Conservation (phyloP, 768 basidiomycete genomes). For the Infundibulicybe gibba region DNA sequence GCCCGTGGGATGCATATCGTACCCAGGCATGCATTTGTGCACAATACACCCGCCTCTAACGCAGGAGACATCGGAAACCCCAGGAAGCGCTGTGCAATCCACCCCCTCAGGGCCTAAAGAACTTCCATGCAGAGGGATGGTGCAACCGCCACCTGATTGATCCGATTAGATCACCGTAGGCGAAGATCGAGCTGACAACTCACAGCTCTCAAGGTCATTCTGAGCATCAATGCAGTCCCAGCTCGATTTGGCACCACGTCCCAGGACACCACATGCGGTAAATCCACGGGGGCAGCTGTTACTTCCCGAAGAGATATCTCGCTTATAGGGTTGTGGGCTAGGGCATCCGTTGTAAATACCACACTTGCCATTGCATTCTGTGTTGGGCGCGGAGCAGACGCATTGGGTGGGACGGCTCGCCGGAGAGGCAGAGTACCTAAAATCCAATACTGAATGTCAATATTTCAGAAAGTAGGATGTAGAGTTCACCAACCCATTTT, state of each 20-base stretch:
- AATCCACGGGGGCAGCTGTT: slow-evolving; percentile 33
- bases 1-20: slow-evolving; percentile 15
- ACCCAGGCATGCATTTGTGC: slow-evolving; percentile 42
- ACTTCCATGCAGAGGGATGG: slow-evolving; percentile 19
- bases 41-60: slow-evolving; percentile 37
- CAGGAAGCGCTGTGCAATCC: slow-evolving; percentile 47
- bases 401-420: slow-evolving; percentile 31
- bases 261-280: slow-evolving; percentile 40
- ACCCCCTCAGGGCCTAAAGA: slow-evolving; percentile 27
- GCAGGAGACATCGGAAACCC: slow-evolving; percentile 49
- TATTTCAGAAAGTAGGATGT: background rate
- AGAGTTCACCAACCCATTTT: slow-evolving; percentile 31
- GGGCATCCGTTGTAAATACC: slow-evolving; percentile 29
- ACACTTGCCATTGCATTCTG: slow-evolving; percentile 49
- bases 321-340: slow-evolving; percentile 25
- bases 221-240: slow-evolving; percentile 50
- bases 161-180: no score
- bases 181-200: slow-evolving; percentile 12
- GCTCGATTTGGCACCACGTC: slow-evolving; percentile 24
- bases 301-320: slow-evolving; percentile 19
- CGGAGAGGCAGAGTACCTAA: slow-evolving; percentile 25
- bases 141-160: slow-evolving; percentile 45
- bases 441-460: background rate
- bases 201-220: slow-evolving; percentile 51
- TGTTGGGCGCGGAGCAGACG: slow-evolving; percentile 35